Base-by-base conservation (phyloP, 257 asterid genomes). In the Perilla frutescens region DNA sequence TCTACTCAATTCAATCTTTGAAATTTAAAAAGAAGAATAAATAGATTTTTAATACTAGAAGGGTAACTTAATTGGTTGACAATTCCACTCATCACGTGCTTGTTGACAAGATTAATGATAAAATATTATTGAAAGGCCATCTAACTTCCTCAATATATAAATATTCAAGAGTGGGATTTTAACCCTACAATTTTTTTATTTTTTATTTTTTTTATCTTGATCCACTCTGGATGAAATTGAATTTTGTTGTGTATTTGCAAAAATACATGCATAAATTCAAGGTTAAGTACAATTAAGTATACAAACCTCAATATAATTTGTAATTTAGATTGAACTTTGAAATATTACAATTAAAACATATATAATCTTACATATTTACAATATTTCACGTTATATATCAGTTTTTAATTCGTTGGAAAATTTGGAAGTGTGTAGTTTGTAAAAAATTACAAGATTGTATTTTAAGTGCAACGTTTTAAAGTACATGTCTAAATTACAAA, bases 1-100 rank as follows among this genome's bases (percentile, higher is more conserved):
- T 31, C n/a, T 41, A 72, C 76, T 82, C 76, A 49, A 83, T 68
- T 75, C 34, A 7, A 26, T 51, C 66, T 47, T 80, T 77, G 82
- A 67, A 80, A 66, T 47, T 57, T 29, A 56, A 62, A 45, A 37
- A 10, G 34, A 50, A 47, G 36, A 8, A 54, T 44, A 15, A 4
- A 71, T 29, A 48, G 14, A 41, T 59, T 7, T 53, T 20, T 20
- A 20, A 49, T 40, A 12, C 31, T 47, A 49, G 7, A 40, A 7
- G 0, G 58, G 37, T 56, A 12, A 12, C 55, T 51, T 72, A 12
- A 7, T 26, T 13, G 55, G 11, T 26, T 13, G 55, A 36, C 29
- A 54, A 43, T 20, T 47, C 8, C 68, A 50, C 76, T 36, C n/a
- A 64, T 73, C 75, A 77, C 78, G 43, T 56, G 48, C 80, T 59